A percentile compares a stretch with the other conserved stretches of the same genome.
Conservation (phyloP, 371 early-diverging fungal genomes). For the Basidiobolus meristosporus region DNA sequence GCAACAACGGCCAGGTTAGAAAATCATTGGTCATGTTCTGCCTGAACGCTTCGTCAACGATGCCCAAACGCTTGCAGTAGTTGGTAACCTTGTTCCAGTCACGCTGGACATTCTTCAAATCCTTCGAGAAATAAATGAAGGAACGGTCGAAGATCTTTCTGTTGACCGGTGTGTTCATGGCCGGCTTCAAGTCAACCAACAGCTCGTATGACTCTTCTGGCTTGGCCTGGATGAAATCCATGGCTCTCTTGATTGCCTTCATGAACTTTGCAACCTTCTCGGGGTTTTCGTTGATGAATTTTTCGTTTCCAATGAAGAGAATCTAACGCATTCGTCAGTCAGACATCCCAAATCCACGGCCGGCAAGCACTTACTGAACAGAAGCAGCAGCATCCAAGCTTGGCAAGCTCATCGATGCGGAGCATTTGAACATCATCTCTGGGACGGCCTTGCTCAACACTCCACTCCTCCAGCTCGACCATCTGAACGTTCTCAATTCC, state of each 20-base stretch:
- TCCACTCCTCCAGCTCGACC: conserved; percentile 48
- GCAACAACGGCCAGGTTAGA: too few species aligned
- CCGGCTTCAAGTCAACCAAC: conserved; percentile 36
- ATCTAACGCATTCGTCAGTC: too few species aligned
- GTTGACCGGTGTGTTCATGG: conserved; percentile 24
- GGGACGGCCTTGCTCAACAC: conserved; percentile 21
- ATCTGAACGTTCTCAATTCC: conserved; percentile 48
- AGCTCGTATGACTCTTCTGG: conserved; percentile 26
- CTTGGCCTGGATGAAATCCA: conserved; percentile 26
- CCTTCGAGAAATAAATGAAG: conserved; percentile 35
- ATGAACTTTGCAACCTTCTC: conserved; percentile 31
- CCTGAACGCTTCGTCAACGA: conserved; percentile 24
- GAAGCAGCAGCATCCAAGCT: conserved; percentile 46
- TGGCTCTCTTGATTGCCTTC: conserved; percentile 25
- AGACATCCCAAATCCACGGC: too few species aligned
- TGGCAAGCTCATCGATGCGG: conserved; percentile 41
- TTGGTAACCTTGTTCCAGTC: conserved; percentile 51
- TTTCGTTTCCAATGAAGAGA: conserved; percentile 40
- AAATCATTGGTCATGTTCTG: conserved; percentile 43
- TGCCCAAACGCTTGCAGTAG: conserved; percentile 32
- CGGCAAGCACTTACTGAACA: too few species aligned
- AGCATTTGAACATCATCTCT: conserved; percentile 35
- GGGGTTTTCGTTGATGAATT: conserved; percentile 27
- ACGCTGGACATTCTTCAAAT: conserved; percentile 35
- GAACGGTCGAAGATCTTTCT: conserved; percentile 41